Conservation (phyloP, 1,284 basidiomycete species). For the Schizophyllum commune region DNA sequence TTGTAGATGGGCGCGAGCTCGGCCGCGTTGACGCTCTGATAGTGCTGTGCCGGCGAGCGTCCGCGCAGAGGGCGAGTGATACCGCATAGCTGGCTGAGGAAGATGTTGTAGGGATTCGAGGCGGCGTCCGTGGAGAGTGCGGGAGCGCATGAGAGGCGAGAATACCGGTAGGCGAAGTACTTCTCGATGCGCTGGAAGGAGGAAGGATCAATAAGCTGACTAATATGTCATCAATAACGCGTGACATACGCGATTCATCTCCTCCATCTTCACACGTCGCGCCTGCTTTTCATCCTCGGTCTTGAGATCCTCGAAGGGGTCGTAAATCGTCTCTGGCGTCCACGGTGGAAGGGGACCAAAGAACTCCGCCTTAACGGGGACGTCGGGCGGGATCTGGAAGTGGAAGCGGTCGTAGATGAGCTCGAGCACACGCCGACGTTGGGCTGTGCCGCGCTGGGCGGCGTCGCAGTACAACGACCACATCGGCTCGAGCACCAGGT, state of each 20-base stretch:
- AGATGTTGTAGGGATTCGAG: neutral
- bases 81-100: neutral
- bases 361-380: neutral
- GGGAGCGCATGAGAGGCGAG: neutral
- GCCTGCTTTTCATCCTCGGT: neutral
- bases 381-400: neutral
- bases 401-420: neutral
- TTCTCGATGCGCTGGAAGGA: neutral
- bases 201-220: neutral
- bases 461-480: slow-evolving; percentile 1
- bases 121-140: neutral
- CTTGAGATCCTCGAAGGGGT: neutral
- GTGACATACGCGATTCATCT: neutral
- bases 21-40: neutral
- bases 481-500: neutral
- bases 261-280: neutral
- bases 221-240: too few species aligned
- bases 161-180: neutral
- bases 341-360: neutral
- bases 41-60: neutral
- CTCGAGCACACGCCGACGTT: neutral
- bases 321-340: neutral
- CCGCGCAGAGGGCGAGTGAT: neutral
- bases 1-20: neutral
- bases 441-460: neutral